Evolutionary conservation across 1,284 basidiomycete genomes (phyloP).

Genomic region (Apiotrichum veenhuisii): DNA sequence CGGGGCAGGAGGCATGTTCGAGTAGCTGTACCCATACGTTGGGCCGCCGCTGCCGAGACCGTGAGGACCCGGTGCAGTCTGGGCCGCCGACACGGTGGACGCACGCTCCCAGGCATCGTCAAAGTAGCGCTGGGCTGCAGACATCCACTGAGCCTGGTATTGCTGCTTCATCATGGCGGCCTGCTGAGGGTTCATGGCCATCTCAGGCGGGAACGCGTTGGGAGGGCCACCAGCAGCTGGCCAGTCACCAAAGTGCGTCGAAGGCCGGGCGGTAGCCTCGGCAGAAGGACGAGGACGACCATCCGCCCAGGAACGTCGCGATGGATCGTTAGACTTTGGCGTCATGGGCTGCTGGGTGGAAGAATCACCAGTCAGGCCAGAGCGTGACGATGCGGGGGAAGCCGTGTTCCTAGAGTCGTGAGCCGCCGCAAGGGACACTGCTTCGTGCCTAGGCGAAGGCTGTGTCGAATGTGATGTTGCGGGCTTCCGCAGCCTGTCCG

Average conservation of each 20-base stretch:
- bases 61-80: constrained; percentile 10
- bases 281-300: constrained; percentile 4
- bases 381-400: constrained; percentile 26
- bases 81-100: constrained; percentile 25
- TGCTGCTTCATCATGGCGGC: constrained; percentile 37
- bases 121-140: constrained; percentile 38
- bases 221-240: not conserved
- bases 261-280: constrained; percentile 1
- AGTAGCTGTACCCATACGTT: constrained; percentile 21
- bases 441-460: constrained; percentile 5
- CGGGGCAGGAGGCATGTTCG: constrained; percentile 2
- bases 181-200: constrained; percentile 4
- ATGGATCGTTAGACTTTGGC: constrained; percentile 18
- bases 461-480: not conserved
- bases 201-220: constrained; percentile 1
- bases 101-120: constrained; percentile 47
- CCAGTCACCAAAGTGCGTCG: constrained; percentile 10
- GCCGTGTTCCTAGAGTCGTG: constrained; percentile 10
- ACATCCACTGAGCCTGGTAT: constrained; percentile 43
- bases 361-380: constrained; percentile 24
- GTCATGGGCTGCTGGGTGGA: constrained; percentile 23
- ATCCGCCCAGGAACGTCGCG: constrained; percentile 18
- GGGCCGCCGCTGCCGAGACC: constrained; percentile 7
- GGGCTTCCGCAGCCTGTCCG: constrained; percentile 9
- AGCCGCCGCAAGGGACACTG: constrained; percentile 2